Evolutionary conservation across 176 grass and related monocot species (phyloP), one percentile per base, ranked within the genome.

Genomic region (Dendrocalamus sinicus): DNA sequence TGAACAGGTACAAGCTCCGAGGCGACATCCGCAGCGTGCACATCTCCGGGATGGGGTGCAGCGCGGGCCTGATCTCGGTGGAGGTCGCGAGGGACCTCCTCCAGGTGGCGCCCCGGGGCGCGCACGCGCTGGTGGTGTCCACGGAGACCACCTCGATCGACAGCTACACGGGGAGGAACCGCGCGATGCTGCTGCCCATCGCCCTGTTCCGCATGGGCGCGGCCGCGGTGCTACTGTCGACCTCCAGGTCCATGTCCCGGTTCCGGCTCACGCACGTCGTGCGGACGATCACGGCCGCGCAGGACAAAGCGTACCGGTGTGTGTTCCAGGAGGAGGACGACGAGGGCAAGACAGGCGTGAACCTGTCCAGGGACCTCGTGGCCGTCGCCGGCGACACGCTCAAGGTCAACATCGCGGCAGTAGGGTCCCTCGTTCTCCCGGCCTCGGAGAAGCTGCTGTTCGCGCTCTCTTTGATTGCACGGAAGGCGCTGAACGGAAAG

Each of bases 41-140:
- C 11, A 8, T 89, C 12, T 28, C 88, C 5, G 88, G 88, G 10
- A 89, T 89, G 88, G 88, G 88, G 20, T 89, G 88, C 43, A 85
- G 88, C 46, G 88, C 82, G 4, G 82, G 88, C 40, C 13, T 85
- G 22, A 85, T 89, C 28, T 58, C 88, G 1, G 41, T 89, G 76
- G 82, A 81, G 13, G 61, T 61, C 1, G 82, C 76, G 4, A 74
- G 64, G 6, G 75, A 69, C 15, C 61, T 85, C 70, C 55, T 89
- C 51, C 76, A 20, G 40, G 40, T 19, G 37, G 60, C 61, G 2
- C 70, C 69, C 0, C 26, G 7, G 7, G 77, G 51, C 24, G 50
- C 69, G 7, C 70, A 30, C 19, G 88, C 88, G 9, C 19, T 89
- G 9, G 70, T 89, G 51, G 82, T 85, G 28, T 89, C 76, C 16